Evolutionary conservation across 1,139 yeast species (phyloP).

Genomic region (Kodamaea sp.): DNA sequence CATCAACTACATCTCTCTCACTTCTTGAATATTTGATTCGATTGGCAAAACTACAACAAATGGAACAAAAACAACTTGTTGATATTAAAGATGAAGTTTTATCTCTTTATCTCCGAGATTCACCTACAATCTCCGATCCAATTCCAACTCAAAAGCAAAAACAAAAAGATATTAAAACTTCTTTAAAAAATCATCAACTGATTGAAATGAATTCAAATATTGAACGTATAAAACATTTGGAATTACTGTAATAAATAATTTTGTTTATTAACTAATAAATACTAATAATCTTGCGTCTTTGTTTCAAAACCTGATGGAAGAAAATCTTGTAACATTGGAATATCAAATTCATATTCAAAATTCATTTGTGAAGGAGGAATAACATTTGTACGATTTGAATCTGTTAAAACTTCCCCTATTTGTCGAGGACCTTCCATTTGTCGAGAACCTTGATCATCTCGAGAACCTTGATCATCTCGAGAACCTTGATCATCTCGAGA

Average conservation of each 20-base stretch:
- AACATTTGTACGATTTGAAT: constrained; percentile 5
- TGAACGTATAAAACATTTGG: constrained; percentile 31
- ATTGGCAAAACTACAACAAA: constrained; percentile 57
- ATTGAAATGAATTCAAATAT: constrained; percentile 35
- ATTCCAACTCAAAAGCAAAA: constrained; percentile 17
- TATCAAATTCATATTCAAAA: constrained; percentile 14
- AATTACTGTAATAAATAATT: constrained; percentile 16
- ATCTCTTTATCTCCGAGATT: constrained; percentile 61
- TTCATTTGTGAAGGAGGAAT: constrained; percentile 13
- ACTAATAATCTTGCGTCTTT: constrained; percentile 4
- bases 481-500: too few relatives aligned
- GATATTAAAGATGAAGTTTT: constrained; percentile 66
- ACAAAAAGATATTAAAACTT: constrained; percentile 9
- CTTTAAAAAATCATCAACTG: constrained; percentile 15
- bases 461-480: too few relatives aligned
- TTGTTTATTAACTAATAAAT: constrained; percentile 1
- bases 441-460: too few relatives aligned
- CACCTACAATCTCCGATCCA: constrained; percentile 14
- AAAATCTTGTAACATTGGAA: constrained; percentile 13
- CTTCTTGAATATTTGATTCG: constrained; percentile 65
- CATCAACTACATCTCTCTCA: constrained; percentile 40
- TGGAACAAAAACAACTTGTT: constrained; percentile 54
- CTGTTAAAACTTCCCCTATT: too few relatives aligned
- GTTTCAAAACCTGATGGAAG: constrained; percentile 8
- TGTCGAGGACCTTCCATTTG: too few relatives aligned